phyloP scores from a whole-genome alignment of 768 basidiomycete genomes.

The Neoboletus subvelutipes region DNA sequence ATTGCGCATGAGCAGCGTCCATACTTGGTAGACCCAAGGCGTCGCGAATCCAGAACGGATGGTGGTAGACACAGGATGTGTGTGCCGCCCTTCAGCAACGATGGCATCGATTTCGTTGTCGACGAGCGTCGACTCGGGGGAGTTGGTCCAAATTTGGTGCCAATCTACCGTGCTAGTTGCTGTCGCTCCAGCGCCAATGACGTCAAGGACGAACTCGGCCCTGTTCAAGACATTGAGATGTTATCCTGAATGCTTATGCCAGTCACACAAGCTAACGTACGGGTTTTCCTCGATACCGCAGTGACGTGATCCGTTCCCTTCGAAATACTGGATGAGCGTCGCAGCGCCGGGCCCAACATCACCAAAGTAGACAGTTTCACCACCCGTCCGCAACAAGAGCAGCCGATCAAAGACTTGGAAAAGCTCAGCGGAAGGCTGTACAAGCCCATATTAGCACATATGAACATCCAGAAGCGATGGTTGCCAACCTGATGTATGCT shows the following conservation, averaged over 20 bases:
- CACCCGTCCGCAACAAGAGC: slow-evolving; percentile 74
- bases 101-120: slow-evolving; percentile 46
- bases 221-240: slow-evolving; percentile 31
- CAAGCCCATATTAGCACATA: slow-evolving; percentile 14
- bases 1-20: slow-evolving; percentile 45
- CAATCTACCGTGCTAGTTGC: slow-evolving; percentile 56
- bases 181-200: slow-evolving; percentile 73
- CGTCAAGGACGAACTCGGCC: slow-evolving; percentile 66
- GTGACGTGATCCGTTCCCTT: slow-evolving; percentile 59
- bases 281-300: slow-evolving; percentile 74
- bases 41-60: slow-evolving; percentile 51
- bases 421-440: slow-evolving; percentile 73
- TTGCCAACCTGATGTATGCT: slow-evolving; percentile 43
- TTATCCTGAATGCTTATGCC: slow-evolving; percentile 46
- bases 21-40: slow-evolving; percentile 50
- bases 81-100: slow-evolving; percentile 46
- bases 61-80: slow-evolving; percentile 36
- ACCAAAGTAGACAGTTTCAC: slow-evolving; percentile 66
- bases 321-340: slow-evolving; percentile 75
- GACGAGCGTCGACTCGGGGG: slow-evolving; percentile 42
- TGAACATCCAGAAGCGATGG: too few relatives aligned
- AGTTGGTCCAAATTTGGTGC: slow-evolving; percentile 58
- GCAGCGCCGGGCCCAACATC: slow-evolving; percentile 63
- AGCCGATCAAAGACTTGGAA: slow-evolving; percentile 82
- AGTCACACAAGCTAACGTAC: slow-evolving; percentile 29